A percentile compares a stretch with the other conserved stretches of the same genome.
Conservation (phyloP, 2,329 filamentous ascomycete species). For the Xylariales sp. region DNA sequence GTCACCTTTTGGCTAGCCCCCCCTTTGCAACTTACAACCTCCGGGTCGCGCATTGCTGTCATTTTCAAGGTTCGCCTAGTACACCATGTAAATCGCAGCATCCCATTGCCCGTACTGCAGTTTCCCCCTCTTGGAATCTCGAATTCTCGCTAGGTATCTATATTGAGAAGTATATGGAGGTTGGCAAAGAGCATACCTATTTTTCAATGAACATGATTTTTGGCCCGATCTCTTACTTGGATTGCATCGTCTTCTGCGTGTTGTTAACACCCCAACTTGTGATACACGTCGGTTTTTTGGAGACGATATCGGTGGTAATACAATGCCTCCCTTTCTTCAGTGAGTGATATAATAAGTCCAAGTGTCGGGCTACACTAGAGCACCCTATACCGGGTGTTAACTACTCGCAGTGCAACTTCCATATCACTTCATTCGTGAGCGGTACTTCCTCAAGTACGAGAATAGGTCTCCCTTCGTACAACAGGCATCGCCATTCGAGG, state of each 20-base stretch:
- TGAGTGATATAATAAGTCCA: slow-evolving; percentile 52
- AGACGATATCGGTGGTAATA: slow-evolving; percentile 67
- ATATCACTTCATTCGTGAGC: slow-evolving; percentile 66
- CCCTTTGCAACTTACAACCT: neutral
- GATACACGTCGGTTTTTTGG: slow-evolving; percentile 71
- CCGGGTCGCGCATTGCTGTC: neutral
- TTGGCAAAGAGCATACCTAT: neutral
- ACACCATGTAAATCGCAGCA: neutral
- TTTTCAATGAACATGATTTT: slow-evolving; percentile 69
- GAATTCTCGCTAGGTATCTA: neutral
- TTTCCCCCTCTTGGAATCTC: neutral
- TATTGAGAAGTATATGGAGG: neutral
- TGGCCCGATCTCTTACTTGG: slow-evolving; percentile 77
- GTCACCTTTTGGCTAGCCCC: slow-evolving; percentile 33
- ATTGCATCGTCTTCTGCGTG: slow-evolving; percentile 78
- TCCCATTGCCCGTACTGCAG: neutral
- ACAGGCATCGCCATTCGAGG: slow-evolving; percentile 78
- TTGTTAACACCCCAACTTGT: slow-evolving; percentile 79
- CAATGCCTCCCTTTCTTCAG: slow-evolving; percentile 76
- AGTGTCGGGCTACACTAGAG: neutral
- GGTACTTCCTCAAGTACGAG: slow-evolving; percentile 59
- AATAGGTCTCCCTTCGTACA: slow-evolving; percentile 72
- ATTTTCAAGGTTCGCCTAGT: neutral
- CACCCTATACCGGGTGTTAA: slow-evolving; percentile 16
- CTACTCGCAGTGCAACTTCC: slow-evolving; percentile 66